Evolutionary conservation across 2,329 filamentous ascomycete genomes (phyloP).

Genomic region (Hymenoscyphus infarciens): DNA sequence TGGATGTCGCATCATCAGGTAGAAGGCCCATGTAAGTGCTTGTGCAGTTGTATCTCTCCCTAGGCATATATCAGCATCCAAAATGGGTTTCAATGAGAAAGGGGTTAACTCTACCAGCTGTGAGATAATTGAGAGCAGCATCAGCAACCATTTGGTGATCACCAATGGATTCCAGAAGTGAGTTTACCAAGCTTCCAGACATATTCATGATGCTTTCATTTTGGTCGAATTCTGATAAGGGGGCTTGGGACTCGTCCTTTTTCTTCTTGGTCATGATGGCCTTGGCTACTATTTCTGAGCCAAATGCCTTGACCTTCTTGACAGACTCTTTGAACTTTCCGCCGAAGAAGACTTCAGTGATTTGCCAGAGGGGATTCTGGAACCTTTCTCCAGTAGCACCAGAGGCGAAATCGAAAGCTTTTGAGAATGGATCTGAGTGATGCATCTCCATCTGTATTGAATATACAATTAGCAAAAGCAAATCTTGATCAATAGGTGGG

Average conservation of each 20-base stretch:
- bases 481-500: background rate
- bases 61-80: too few relatives aligned
- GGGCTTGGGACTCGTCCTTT: conserved; percentile 20
- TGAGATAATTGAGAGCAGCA: conserved; percentile 63
- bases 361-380: conserved; percentile 60
- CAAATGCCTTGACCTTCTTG: conserved; percentile 50
- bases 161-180: conserved; percentile 53
- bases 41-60: conserved; percentile 63
- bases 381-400: conserved; percentile 58
- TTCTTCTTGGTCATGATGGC: conserved; percentile 44
- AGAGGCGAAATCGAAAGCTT: conserved; percentile 60
- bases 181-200: conserved; percentile 57
- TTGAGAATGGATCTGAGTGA: conserved; percentile 55
- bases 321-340: conserved; percentile 47
- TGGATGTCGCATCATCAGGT: conserved; percentile 54
- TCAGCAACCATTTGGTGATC: conserved; percentile 57
- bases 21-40: conserved; percentile 61
- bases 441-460: conserved; percentile 58
- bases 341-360: conserved; percentile 55
- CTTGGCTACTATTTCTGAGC: conserved; percentile 53
- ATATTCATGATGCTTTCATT: conserved; percentile 33
- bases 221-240: conserved; percentile 7
- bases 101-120: conserved; percentile 49
- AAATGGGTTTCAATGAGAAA: too few relatives aligned
- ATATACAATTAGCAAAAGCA: background rate